phyloP scores from a whole-genome alignment of 345 rosid genomes.

The Carallia pectinifolia region DNA sequence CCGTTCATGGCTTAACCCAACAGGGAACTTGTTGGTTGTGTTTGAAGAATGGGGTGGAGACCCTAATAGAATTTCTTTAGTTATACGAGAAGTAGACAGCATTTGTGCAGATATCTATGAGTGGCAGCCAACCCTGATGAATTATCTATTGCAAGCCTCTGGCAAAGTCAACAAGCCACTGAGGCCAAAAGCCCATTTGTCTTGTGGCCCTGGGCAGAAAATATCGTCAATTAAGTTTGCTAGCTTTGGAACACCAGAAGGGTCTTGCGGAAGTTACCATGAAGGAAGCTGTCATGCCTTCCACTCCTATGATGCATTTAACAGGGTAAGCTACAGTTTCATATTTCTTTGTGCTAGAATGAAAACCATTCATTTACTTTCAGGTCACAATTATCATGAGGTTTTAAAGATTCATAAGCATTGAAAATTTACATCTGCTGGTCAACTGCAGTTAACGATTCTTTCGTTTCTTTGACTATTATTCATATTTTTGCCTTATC shows the following conservation, averaged over 20 bases:
- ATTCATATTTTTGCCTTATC: no score
- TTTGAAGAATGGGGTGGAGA: conserved; percentile 99
- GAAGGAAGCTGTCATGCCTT: conserved; percentile 88
- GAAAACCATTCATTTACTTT: no score
- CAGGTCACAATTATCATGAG: background rate
- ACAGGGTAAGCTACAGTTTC: conserved; percentile 53
- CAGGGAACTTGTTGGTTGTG: conserved; percentile 81
- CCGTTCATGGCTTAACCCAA: conserved; percentile 85
- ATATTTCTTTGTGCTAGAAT: background rate
- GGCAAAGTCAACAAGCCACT: conserved; percentile 77
- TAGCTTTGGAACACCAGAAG: conserved; percentile 96
- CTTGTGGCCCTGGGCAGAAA: conserved; percentile 79
- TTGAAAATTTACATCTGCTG: background rate
- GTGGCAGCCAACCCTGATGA: conserved; percentile 93
- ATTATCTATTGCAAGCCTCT: conserved; percentile 76
- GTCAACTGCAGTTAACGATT: background rate
- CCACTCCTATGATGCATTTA: conserved; percentile 92
- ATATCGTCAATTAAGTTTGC: conserved; percentile 86
- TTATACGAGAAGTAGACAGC: conserved; percentile 75
- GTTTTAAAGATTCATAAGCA: no score
- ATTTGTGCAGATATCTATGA: conserved; percentile 87
- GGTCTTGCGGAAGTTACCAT: conserved; percentile 80
- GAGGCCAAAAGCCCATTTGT: conserved; percentile 82
- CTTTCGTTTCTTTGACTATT: background rate
- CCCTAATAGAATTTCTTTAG: conserved; percentile 78